These are phyloP conservation scores for Cladophialophora bantiana DNA, from an alignment of 2,329 filamentous ascomycete genomes.

Conservation along the genomic window DNA sequence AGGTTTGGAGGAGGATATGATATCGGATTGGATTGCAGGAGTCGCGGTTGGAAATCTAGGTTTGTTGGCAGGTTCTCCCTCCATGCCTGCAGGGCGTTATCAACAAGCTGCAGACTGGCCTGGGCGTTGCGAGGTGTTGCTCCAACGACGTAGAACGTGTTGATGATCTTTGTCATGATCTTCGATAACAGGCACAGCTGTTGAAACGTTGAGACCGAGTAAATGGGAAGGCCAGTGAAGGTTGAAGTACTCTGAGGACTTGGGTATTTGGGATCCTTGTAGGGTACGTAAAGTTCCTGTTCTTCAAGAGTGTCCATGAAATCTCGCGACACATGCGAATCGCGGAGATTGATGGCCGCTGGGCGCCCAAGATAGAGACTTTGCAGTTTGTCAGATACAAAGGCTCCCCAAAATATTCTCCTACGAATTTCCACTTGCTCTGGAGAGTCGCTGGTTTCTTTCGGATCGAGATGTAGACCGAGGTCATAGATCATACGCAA, in stretches of 20 bases:
- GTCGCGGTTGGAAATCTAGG: conserved; percentile 38
- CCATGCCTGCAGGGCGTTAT: conserved; percentile 43
- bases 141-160: conserved; percentile 45
- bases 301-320: conserved; percentile 46
- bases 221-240: conserved; percentile 4
- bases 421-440: conserved; percentile 44
- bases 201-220: conserved; percentile 49
- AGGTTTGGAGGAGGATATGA: conserved; percentile 41
- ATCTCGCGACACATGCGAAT: conserved; percentile 40
- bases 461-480: conserved; percentile 55
- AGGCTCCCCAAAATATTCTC: conserved; percentile 48
- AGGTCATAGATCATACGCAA: conserved; percentile 64
- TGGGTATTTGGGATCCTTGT: conserved; percentile 25
- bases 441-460: conserved; percentile 35
- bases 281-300: conserved; percentile 42
- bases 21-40: conserved; percentile 24
- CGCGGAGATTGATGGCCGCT: conserved; percentile 38
- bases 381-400: conserved; percentile 41
- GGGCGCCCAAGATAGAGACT: conserved; percentile 38
- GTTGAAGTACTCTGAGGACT: neutral
- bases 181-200: conserved; percentile 47
- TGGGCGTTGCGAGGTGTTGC: conserved; percentile 42
- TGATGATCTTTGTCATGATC: conserved; percentile 50
- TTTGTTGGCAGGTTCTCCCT: conserved; percentile 42
- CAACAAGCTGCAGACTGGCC: conserved; percentile 41